Evolutionary conservation across 345 rosid genomes (phyloP).

Genomic region (Aethionema arabicum): DNA sequence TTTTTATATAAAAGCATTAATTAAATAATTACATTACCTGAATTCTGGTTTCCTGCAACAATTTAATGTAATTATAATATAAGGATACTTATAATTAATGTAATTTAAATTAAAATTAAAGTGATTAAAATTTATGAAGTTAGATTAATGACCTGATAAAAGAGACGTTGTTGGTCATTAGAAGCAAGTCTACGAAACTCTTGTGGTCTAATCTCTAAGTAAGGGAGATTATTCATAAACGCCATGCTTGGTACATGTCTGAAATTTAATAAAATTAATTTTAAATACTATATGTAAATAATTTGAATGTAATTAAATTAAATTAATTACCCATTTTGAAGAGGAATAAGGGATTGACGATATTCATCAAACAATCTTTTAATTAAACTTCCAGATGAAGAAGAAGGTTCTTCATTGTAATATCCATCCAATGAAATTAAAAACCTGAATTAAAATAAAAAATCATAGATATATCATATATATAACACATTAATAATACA

Average conservation of each 20-base stretch:
- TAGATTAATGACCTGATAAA: slow-evolving; percentile 55
- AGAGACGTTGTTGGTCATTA: slow-evolving; percentile 48
- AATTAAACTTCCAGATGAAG: slow-evolving; percentile 49
- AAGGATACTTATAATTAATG: not conserved
- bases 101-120: not conserved
- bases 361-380: slow-evolving; percentile 52
- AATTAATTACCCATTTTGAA: slow-evolving; percentile 39
- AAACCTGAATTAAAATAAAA: slow-evolving; percentile 40
- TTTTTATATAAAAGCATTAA: too few species aligned
- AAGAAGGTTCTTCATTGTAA: slow-evolving; percentile 47
- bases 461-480: not conserved
- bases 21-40: slow-evolving; percentile 51
- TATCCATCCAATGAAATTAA: slow-evolving; percentile 53
- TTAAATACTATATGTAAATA: not conserved
- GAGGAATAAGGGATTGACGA: slow-evolving; percentile 36
- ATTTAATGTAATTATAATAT: not conserved
- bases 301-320: not conserved
- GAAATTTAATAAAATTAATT: slow-evolving; percentile 7
- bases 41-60: slow-evolving; percentile 72
- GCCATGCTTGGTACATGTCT: slow-evolving; percentile 73
- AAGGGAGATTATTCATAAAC: slow-evolving; percentile 51
- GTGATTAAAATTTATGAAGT: not conserved
- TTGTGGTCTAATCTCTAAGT: slow-evolving; percentile 45
- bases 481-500: too few species aligned
- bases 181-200: slow-evolving; percentile 47